phyloP scores from a whole-genome alignment of 2,329 filamentous ascomycete genomes.

The Penicillium sp. region DNA sequence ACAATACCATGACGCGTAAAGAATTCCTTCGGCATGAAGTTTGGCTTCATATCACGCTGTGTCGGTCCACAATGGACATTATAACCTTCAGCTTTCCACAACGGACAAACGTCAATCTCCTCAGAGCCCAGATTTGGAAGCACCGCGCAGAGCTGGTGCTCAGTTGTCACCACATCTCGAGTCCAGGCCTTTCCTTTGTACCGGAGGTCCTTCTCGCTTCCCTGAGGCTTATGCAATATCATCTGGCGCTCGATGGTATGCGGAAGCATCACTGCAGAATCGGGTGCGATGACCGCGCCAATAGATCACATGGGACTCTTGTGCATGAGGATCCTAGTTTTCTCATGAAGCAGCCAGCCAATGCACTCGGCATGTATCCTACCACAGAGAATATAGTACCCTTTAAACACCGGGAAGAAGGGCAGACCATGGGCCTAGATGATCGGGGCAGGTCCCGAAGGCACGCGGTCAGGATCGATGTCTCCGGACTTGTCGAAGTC shows the following conservation, averaged over 20 bases:
- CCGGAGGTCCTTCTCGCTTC: neutral
- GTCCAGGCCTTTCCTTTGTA: neutral
- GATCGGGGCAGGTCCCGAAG: constrained; percentile 15
- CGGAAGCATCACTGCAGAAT: constrained; percentile 7
- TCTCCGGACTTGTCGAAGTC: constrained; percentile 16
- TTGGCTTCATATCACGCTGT: neutral
- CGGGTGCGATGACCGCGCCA: constrained; percentile 18
- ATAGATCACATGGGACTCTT: constrained; percentile 14
- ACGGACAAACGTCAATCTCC: neutral
- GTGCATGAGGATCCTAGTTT: neutral
- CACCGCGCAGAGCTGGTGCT: constrained; percentile 1
- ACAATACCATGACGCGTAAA: neutral
- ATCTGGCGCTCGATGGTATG: constrained; percentile 14
- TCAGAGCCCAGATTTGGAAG: neutral
- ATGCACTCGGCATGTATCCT: constrained; percentile 12
- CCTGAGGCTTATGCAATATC: neutral
- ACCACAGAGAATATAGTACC: constrained; percentile 22
- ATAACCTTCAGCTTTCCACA: neutral
- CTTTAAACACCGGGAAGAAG: constrained; percentile 22
- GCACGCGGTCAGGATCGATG: constrained; percentile 15
- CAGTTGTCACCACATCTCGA: neutral
- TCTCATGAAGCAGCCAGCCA: constrained; percentile 14
- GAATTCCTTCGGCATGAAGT: neutral
- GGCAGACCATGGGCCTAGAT: constrained; percentile 22
- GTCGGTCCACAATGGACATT: neutral